These are phyloP conservation scores for Rhodotorula sp. DNA, from an alignment of 1,284 basidiomycete species.

Conservation along the genomic window DNA sequence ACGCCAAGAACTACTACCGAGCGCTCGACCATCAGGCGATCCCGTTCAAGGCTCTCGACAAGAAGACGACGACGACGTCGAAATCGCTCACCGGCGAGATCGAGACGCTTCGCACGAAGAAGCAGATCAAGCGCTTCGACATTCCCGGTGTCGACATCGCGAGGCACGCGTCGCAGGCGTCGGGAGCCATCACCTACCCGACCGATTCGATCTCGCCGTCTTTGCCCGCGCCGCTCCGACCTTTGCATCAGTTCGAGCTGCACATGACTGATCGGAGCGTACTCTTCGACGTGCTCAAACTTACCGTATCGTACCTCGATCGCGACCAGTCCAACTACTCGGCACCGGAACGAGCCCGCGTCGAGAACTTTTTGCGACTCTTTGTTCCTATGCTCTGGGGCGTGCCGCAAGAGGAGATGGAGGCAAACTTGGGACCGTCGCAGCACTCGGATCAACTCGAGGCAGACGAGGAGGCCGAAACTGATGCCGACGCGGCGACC, in stretches of 20 bases:
- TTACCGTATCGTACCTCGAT: conserved; percentile 87
- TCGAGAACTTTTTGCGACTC: conserved; percentile 79
- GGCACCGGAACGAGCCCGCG: conserved; percentile 69
- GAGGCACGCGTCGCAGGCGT: conserved; percentile 8
- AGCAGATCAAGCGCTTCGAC: conserved; percentile 61
- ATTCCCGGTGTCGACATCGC: conserved; percentile 25
- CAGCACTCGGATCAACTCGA: conserved; percentile 64
- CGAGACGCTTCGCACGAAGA: conserved; percentile 70
- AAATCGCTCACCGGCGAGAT: conserved; percentile 88
- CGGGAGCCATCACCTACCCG: conserved; percentile 9
- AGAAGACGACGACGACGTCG: conserved; percentile 70
- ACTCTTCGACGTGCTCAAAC: conserved; percentile 83
- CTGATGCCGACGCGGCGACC: conserved; percentile 51
- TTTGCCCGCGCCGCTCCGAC: conserved; percentile 35
- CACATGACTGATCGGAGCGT: conserved; percentile 74
- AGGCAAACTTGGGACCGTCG: conserved; percentile 51
- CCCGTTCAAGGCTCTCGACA: conserved; percentile 91
- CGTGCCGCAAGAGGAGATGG: conserved; percentile 72
- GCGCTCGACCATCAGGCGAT: conserved; percentile 82
- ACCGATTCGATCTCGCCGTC: conserved; percentile 14
- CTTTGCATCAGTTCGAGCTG: conserved; percentile 72
- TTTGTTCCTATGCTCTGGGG: conserved; percentile 83
- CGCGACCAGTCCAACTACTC: conserved; percentile 64
- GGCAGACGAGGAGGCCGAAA: conserved; percentile 37
- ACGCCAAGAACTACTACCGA: conserved; percentile 37